Evolutionary conservation across 2,329 filamentous ascomycete genomes (phyloP).

Genomic region (Blastomyces silverae): DNA sequence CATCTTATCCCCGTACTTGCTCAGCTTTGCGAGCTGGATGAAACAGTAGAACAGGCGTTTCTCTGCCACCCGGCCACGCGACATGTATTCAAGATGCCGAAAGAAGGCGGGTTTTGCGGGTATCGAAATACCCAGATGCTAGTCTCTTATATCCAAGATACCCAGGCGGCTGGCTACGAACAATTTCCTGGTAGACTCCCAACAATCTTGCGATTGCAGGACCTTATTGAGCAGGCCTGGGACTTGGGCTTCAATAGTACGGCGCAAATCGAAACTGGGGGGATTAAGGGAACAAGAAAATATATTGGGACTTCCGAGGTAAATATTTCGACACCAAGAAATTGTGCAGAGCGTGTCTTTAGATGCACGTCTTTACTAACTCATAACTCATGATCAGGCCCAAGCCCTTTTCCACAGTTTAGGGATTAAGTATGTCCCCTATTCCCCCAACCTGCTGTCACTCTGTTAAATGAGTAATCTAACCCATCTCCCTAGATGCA

Average conservation of each 20-base stretch:
- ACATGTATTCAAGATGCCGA: conserved; percentile 75
- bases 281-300: conserved; percentile 80
- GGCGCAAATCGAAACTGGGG: conserved; percentile 74
- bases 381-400: conserved; percentile 50
- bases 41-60: conserved; percentile 62
- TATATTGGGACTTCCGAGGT: conserved; percentile 93
- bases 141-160: conserved; percentile 65
- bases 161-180: conserved; percentile 51
- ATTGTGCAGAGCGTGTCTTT: background rate
- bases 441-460: background rate
- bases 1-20: conserved; percentile 57
- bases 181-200: conserved; percentile 59
- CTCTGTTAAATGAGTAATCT: background rate
- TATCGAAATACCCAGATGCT: conserved; percentile 95
- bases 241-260: conserved; percentile 70
- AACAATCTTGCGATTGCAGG: conserved; percentile 73
- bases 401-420: conserved; percentile 69
- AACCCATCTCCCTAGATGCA: conserved; percentile 41
- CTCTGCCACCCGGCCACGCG: conserved; percentile 68
- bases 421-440: conserved; percentile 54
- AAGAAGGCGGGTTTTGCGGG: conserved; percentile 86
- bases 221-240: conserved; percentile 83
- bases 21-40: conserved; percentile 59
- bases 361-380: conserved; percentile 17
- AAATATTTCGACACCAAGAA: conserved; percentile 22